A percentile compares a stretch with the other conserved stretches of the same genome.
phyloP scores from a whole-genome alignment of 352 stramenopile genomes.

The Phytophthora hibernalis region DNA sequence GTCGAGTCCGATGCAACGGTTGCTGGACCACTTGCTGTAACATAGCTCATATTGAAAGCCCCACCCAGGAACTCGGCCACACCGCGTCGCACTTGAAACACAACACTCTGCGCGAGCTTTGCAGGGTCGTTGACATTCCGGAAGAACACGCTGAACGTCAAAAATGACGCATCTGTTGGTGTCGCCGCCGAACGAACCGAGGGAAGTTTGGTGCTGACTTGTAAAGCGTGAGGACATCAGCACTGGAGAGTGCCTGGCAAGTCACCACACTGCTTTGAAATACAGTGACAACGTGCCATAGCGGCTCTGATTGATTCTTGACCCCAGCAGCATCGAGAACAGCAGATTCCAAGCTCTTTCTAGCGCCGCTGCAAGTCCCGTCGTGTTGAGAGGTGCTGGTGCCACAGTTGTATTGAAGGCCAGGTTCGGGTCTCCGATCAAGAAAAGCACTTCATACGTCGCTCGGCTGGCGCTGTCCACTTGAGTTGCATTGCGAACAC shows the following conservation, averaged over 20 bases:
- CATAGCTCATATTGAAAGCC: conserved; percentile 30
- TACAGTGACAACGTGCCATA: conserved; percentile 25
- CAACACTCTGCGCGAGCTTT: conserved; percentile 44
- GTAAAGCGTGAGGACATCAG: conserved; percentile 29
- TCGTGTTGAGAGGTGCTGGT: conserved; percentile 14
- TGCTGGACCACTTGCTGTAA: conserved; percentile 36
- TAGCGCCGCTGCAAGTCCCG: conserved; percentile 18
- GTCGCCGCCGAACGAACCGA: conserved; percentile 8
- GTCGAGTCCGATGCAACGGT: conserved; percentile 33
- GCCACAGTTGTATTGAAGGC: conserved; percentile 25
- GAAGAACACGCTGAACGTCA: conserved; percentile 51
- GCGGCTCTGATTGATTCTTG: conserved; percentile 14
- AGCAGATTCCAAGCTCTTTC: conserved; percentile 5
- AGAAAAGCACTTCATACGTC: conserved; percentile 41
- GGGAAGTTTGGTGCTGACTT: conserved; percentile 36
- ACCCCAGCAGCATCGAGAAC: conserved; percentile 17
- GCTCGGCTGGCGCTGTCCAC: conserved; percentile 24
- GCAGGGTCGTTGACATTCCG: conserved; percentile 46
- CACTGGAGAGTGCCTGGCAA: conserved; percentile 18
- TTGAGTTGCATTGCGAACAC: conserved; percentile 30
- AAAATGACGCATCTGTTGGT: conserved; percentile 26
- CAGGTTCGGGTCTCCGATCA: conserved; percentile 26
- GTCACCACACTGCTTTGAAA: conserved; percentile 30
- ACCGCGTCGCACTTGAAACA: conserved; percentile 59
- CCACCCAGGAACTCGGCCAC: conserved; percentile 50